phyloP scores from a whole-genome alignment of 1,284 basidiomycete genomes.

The Meripilus lineatus region DNA sequence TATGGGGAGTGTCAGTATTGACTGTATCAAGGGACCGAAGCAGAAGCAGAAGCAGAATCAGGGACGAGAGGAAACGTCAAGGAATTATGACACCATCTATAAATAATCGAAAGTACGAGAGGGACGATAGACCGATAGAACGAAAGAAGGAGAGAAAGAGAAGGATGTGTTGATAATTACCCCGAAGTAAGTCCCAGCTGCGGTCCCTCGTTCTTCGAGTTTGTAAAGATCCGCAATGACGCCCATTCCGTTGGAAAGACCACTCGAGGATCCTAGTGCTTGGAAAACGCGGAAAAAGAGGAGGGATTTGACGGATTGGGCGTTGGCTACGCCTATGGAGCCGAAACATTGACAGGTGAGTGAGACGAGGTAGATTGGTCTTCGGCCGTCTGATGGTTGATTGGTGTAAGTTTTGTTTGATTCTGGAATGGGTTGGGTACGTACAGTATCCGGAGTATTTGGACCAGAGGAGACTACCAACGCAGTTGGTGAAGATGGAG shows the following conservation, averaged over 20 bases:
- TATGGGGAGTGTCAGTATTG: neutral
- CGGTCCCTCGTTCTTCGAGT: slow-evolving; percentile 40
- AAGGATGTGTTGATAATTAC: too few relatives aligned
- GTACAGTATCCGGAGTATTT: slow-evolving; percentile 48
- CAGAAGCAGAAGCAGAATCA: neutral
- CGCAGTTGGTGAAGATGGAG: slow-evolving; percentile 37
- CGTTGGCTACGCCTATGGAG: slow-evolving; percentile 52
- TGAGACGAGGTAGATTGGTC: slow-evolving; percentile 52
- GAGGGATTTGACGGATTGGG: slow-evolving; percentile 41
- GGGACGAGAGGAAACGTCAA: too few relatives aligned
- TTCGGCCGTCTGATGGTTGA: slow-evolving; percentile 52
- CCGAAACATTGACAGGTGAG: slow-evolving; percentile 56
- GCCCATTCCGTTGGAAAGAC: slow-evolving; percentile 43
- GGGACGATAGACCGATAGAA: too few relatives aligned
- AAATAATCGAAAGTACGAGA: too few relatives aligned
- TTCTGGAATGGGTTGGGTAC: too few relatives aligned
- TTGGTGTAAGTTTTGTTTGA: too few relatives aligned
- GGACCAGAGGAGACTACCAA: slow-evolving; percentile 46
- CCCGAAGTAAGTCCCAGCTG: slow-evolving; percentile 43
- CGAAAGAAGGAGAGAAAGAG: too few relatives aligned
- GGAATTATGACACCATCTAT: too few relatives aligned
- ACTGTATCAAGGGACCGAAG: neutral
- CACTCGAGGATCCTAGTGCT: slow-evolving; percentile 47
- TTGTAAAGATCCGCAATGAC: slow-evolving; percentile 47
- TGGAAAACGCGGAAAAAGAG: slow-evolving; percentile 61